Base-by-base conservation (phyloP, 2,329 filamentous ascomycete genomes). In the Claviceps digitariae region DNA sequence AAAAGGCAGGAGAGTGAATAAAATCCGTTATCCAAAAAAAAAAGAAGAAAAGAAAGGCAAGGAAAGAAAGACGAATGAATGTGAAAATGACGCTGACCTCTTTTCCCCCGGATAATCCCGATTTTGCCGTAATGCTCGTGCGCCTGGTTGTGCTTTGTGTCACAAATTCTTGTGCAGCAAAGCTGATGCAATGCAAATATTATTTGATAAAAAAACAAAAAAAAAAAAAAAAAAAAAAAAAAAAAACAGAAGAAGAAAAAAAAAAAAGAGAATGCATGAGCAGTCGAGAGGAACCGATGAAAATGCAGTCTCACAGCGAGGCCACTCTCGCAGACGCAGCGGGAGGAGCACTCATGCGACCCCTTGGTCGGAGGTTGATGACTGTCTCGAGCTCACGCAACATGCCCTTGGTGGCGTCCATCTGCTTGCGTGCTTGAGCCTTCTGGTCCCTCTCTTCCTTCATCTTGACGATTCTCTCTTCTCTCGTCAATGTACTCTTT, bases 301-400 rank as follows among this genome's bases (percentile, higher is more conserved):
- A 43, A 6, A 13, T 23, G 41, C 20, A 3, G 1, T 21, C 13
- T 69, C 64, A 76, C 69, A 75, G 66, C 29, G 73, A 76, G 36
- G 72, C 64, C 51, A 72, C 64, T 43, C 50, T 43, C n/a, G 17
- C 17, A 12, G 54, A 40, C 5, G 20, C 29, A 12, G 46, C 29
- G 5, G 63, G 56, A 2, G 66, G 66, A 13, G 65, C 63, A 55
- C 72, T 72, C 36, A 65, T 60, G 45, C 71, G 68, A 50, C 59
- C 67, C 57, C 64, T 65, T 7, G 74, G 74, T 27, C 74, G 67
- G 36, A 74, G 69, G 64, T 74, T 80, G 66, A 97, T 94, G 56
- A 98, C 81, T 58, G 87, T 91, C 72, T 96, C 89, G 55, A 98
- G 75, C 70, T 98, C 93, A 57, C 86, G 83, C 57, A 98, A 77